These are phyloP conservation scores for Mucor plumbeus DNA, from an alignment of 371 early-diverging fungal species.

Conservation along the genomic window DNA sequence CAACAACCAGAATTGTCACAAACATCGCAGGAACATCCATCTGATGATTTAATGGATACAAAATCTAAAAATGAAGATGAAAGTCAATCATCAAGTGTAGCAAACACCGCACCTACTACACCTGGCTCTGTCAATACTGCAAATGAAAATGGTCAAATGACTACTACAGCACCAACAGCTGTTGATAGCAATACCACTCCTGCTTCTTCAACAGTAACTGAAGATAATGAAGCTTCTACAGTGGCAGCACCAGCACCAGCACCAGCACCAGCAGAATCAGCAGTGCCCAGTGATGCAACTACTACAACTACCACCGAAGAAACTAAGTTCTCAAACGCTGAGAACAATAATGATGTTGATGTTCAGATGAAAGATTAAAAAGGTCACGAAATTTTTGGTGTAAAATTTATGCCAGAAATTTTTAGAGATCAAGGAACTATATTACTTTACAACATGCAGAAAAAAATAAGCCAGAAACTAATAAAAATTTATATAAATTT, in stretches of 20 bases:
- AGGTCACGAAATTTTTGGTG: conserved; percentile 20
- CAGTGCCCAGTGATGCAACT: not conserved
- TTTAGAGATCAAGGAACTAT: not conserved
- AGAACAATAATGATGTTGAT: conserved; percentile 1
- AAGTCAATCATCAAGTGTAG: not conserved
- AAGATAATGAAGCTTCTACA: not conserved
- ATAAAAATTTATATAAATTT: conserved; percentile 10
- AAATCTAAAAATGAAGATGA: conserved; percentile 4
- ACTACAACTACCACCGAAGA: not conserved
- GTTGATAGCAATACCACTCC: not conserved
- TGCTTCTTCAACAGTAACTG: not conserved
- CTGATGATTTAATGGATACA: not conserved
- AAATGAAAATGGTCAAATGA: not conserved
- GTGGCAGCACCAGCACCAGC: not conserved
- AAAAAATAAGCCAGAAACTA: not conserved
- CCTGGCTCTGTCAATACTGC: not conserved
- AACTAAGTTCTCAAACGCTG: not conserved
- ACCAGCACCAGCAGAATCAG: not conserved
- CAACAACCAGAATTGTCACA: not conserved
- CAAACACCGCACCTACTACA: not conserved
- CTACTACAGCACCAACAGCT: not conserved
- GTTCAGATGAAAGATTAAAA: conserved; percentile 17
- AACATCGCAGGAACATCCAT: too few species aligned
- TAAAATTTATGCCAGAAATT: conserved; percentile 7
- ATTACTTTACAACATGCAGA: not conserved